phyloP scores from a whole-genome alignment of 2,329 filamentous ascomycete species.

The Claviceps arundinis region DNA sequence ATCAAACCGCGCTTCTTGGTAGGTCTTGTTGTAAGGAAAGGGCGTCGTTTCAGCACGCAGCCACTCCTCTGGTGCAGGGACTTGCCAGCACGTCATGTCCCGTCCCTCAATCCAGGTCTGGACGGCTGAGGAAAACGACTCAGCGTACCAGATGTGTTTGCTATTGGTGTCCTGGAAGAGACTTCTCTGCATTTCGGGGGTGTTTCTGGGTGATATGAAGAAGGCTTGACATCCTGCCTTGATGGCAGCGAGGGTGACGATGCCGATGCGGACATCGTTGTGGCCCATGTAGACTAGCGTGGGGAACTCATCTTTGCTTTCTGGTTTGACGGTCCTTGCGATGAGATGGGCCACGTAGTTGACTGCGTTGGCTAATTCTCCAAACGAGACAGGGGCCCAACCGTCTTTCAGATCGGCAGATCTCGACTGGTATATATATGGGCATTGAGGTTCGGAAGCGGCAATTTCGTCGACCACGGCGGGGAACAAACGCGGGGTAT shows the following conservation, averaged over 20 bases:
- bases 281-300: slow-evolving; percentile 22
- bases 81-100: slow-evolving; percentile 24
- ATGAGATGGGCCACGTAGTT: slow-evolving; percentile 20
- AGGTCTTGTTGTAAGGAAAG: slow-evolving; percentile 6
- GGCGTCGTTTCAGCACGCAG: slow-evolving; percentile 21
- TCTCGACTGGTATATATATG: slow-evolving; percentile 25
- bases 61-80: slow-evolving; percentile 20
- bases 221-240: slow-evolving; percentile 7
- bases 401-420: slow-evolving; percentile 13
- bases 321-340: slow-evolving; percentile 16
- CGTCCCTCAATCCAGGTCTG: slow-evolving; percentile 6
- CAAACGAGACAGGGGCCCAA: slow-evolving; percentile 16
- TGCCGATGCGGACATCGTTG: slow-evolving; percentile 8
- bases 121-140: slow-evolving; percentile 5
- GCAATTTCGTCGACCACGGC: slow-evolving; percentile 13
- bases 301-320: slow-evolving; percentile 15
- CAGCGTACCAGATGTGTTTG: slow-evolving; percentile 20
- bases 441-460: slow-evolving; percentile 14
- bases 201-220: slow-evolving; percentile 8
- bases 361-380: slow-evolving; percentile 16
- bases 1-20: slow-evolving; percentile 6
- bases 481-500: slow-evolving; percentile 9
- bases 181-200: slow-evolving; percentile 11
- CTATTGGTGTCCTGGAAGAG: slow-evolving; percentile 31
- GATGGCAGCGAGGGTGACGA: slow-evolving; percentile 8